A percentile compares a stretch with the other conserved stretches of the same genome.
These are phyloP conservation scores for Marvania coccoides DNA, from an alignment of 139 green algal species.

Conservation along the genomic window DNA sequence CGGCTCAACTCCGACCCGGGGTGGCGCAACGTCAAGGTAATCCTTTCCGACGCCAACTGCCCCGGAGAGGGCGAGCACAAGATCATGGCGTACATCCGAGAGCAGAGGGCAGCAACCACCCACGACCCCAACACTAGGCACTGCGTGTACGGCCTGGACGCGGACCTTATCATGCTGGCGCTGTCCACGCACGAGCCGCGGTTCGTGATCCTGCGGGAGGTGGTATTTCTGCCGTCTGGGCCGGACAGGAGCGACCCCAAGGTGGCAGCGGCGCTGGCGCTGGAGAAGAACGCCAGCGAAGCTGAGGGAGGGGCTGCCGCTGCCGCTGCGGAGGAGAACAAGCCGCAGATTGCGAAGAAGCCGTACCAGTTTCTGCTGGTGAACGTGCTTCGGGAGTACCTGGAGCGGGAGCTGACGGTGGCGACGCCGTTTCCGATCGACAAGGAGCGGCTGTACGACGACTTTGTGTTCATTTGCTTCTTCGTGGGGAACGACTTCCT, in stretches of 20 bases:
- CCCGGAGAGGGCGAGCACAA: conserved; percentile 99
- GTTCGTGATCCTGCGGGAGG: conserved; percentile 84
- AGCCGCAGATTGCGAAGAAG: conserved; percentile 70
- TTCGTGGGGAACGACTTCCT: conserved; percentile 99
- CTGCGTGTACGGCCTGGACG: conserved; percentile 96
- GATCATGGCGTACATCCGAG: conserved; percentile 87
- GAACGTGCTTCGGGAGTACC: conserved; percentile 89
- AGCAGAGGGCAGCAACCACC: conserved; percentile 68
- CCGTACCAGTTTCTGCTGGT: conserved; percentile 89
- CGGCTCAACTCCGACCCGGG: conserved; percentile 85
- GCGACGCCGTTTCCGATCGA: conserved; percentile 45
- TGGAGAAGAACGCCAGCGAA: not conserved
- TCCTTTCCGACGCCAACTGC: conserved; percentile 84
- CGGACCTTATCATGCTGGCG: conserved; percentile 98
- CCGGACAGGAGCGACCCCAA: not conserved
- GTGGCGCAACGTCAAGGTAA: conserved; percentile 84
- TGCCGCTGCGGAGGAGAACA: conserved; percentile 1
- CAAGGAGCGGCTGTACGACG: conserved; percentile 67
- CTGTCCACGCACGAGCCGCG: conserved; percentile 88
- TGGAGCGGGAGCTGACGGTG: conserved; percentile 73
- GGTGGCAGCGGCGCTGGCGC: not conserved
- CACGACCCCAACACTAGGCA: conserved; percentile 80
- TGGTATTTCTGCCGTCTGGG: conserved; percentile 24
- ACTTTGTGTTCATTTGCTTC: conserved; percentile 99
- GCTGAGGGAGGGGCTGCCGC: not conserved